Percentiles rank a stretch among this genome's conserved stretches.
Evolutionary conservation across 768 basidiomycete genomes (phyloP).

Genomic region (Mrakia hoshinonis): DNA sequence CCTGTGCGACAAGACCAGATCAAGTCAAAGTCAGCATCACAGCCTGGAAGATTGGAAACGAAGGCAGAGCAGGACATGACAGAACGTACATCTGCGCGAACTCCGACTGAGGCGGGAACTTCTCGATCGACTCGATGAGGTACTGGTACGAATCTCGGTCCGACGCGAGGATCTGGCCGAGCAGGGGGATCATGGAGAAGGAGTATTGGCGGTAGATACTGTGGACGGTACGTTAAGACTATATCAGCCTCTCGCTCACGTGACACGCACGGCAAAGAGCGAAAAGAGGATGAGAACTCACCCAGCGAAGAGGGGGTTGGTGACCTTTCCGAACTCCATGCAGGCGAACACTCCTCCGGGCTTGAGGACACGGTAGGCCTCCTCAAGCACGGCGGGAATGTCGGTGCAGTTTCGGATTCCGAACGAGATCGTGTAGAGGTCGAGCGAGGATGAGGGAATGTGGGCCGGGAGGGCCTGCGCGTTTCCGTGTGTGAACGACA

Average conservation of each 20-base stretch:
- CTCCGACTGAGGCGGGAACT: constrained; percentile 76
- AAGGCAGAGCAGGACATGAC: background rate
- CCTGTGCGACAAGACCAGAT: constrained; percentile 26
- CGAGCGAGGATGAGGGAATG: constrained; percentile 75
- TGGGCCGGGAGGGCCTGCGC: constrained; percentile 66
- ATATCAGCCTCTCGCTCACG: no score
- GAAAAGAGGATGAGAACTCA: constrained; percentile 40
- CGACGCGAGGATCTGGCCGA: constrained; percentile 93
- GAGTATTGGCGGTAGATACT: constrained; percentile 93
- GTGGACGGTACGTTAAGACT: background rate
- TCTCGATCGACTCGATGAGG: constrained; percentile 90
- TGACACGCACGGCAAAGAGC: no score
- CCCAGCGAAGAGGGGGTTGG: constrained; percentile 76
- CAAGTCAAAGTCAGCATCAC: no score
- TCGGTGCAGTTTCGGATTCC: constrained; percentile 97
- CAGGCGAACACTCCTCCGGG: constrained; percentile 93
- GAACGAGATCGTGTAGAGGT: constrained; percentile 97
- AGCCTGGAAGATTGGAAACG: background rate
- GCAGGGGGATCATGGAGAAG: constrained; percentile 84
- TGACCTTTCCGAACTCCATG: constrained; percentile 89
- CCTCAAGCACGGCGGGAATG: constrained; percentile 71
- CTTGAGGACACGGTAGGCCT: constrained; percentile 88
- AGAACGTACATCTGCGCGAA: constrained; percentile 65
- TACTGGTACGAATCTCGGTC: constrained; percentile 87
- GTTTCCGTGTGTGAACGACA: constrained; percentile 86